Evolutionary conservation across 441 rosid genomes (phyloP).

Genomic region (Populus hybrid): DNA sequence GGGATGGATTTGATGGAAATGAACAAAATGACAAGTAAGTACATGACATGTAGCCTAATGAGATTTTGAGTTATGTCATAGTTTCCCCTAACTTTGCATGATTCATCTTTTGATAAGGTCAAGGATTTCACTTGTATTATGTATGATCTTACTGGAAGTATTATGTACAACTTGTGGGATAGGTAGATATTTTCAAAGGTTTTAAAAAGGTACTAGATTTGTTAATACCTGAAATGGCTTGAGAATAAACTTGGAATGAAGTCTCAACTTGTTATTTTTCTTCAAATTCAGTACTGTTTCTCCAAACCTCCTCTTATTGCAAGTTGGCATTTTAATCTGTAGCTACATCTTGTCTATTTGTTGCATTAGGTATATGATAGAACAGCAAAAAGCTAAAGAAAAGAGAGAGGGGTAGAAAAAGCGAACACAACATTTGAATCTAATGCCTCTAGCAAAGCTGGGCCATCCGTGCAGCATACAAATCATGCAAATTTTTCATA

Average conservation of each 20-base stretch:
- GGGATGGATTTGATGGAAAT: conserved; percentile 66
- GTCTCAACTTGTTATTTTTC: background rate
- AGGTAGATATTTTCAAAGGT: background rate
- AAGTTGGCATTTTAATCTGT: background rate
- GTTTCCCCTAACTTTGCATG: background rate
- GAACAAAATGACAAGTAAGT: conserved; percentile 67
- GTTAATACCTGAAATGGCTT: background rate
- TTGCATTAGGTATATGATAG: background rate
- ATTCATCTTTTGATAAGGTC: background rate
- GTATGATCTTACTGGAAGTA: background rate
- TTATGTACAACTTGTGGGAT: background rate
- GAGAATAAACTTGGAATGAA: background rate
- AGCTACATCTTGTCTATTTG: background rate
- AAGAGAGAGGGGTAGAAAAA: background rate
- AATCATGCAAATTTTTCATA: background rate
- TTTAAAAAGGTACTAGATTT: background rate
- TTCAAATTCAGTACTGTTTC: background rate
- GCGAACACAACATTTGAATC: background rate
- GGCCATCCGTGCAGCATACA: background rate
- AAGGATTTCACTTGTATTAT: background rate
- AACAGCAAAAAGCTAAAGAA: background rate
- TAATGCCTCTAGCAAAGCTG: background rate
- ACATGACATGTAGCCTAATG: background rate
- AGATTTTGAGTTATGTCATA: background rate
- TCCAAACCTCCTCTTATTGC: background rate